These are phyloP conservation scores for Monilinia fructicola DNA, from an alignment of 2,329 filamentous ascomycete genomes.

Conservation along the genomic window DNA sequence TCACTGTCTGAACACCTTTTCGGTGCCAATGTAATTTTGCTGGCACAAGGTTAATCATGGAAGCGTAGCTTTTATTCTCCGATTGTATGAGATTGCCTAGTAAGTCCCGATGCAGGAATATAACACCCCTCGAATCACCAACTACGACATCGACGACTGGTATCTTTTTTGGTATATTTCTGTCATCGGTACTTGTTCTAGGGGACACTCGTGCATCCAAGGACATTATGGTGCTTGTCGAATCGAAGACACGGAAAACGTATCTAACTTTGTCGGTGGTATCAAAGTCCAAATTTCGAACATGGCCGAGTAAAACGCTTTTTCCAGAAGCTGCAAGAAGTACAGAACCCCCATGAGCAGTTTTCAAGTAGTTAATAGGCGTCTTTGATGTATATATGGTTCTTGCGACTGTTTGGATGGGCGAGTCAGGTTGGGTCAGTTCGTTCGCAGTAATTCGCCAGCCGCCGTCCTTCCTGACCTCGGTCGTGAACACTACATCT, in stretches of 20 bases:
- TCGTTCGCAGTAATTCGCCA: constrained; percentile 42
- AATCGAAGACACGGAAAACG: constrained; percentile 58
- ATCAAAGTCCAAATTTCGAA: constrained; percentile 40
- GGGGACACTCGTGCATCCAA: constrained; percentile 58
- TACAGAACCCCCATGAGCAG: constrained; percentile 55
- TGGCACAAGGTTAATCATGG: constrained; percentile 45
- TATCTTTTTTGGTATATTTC: constrained; percentile 39
- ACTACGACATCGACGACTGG: constrained; percentile 69
- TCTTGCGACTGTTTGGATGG: constrained; percentile 37
- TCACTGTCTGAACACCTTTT: constrained; percentile 75
- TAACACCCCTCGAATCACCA: constrained; percentile 72
- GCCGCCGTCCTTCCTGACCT: constrained; percentile 37
- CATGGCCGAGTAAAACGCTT: constrained; percentile 61
- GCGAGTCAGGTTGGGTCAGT: constrained; percentile 38
- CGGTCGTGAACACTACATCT: constrained; percentile 42
- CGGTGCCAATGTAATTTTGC: constrained; percentile 90
- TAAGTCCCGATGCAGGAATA: constrained; percentile 80
- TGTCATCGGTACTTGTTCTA: constrained; percentile 29
- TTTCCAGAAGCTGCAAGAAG: constrained; percentile 56
- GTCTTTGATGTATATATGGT: constrained; percentile 45
- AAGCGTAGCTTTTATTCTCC: constrained; percentile 40
- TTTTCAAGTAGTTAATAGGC: constrained; percentile 50
- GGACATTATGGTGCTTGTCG: constrained; percentile 63
- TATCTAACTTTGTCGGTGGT: constrained; percentile 50
- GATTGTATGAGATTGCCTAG: constrained; percentile 52